Evolutionary conservation across 768 basidiomycete species (phyloP).

Genomic region (Pisolithus orientalis): DNA sequence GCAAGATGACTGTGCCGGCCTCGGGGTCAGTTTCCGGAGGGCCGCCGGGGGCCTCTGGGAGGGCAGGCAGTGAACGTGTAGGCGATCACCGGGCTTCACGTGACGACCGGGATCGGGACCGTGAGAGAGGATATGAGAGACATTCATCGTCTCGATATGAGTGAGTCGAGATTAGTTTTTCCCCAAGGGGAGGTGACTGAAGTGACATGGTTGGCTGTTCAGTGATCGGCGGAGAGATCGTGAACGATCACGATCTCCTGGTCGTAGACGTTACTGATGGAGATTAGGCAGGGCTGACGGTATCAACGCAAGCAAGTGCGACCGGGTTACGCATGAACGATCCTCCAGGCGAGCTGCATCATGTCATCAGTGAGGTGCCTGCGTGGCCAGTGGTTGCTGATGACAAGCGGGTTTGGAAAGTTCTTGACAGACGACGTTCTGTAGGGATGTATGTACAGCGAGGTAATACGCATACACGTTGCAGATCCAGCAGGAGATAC

Average conservation of each 20-base stretch:
- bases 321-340: background rate
- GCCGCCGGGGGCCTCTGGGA: slow-evolving; percentile 33
- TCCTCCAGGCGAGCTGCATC: slow-evolving; percentile 13
- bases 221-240: slow-evolving; percentile 68
- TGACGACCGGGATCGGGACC: slow-evolving; percentile 62
- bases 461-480: slow-evolving; percentile 2
- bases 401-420: background rate
- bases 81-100: slow-evolving; percentile 55
- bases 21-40: slow-evolving; percentile 30
- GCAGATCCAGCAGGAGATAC: background rate
- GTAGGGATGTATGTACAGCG: background rate
- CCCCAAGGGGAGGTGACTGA: slow-evolving; percentile 8
- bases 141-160: slow-evolving; percentile 68
- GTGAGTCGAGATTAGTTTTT: slow-evolving; percentile 38
- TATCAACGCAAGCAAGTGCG: too few species aligned
- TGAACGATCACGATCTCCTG: slow-evolving; percentile 69
- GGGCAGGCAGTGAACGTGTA: slow-evolving; percentile 37
- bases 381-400: slow-evolving; percentile 1
- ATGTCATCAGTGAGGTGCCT: slow-evolving; percentile 20
- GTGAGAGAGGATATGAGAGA: slow-evolving; percentile 64
- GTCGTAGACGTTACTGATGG: slow-evolving; percentile 52
- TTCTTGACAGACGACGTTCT: slow-evolving; percentile 1
- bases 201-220: slow-evolving; percentile 9
- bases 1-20: slow-evolving; percentile 53
- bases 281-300: background rate